Conservation (phyloP, 257 asterid genomes). For the Eucommia ulmoides region DNA sequence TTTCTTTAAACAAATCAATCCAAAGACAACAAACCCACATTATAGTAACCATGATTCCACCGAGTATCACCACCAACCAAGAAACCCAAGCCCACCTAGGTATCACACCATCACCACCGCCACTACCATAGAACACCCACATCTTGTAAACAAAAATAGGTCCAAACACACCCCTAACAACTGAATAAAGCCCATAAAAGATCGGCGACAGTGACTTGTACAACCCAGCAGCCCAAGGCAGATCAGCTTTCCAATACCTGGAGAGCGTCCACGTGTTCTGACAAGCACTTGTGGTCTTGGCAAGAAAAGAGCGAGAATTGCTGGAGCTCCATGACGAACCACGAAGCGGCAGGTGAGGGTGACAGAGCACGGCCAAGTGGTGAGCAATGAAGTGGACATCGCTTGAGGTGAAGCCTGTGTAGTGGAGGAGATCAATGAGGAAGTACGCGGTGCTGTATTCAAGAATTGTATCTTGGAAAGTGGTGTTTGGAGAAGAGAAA, state of each 20-base stretch:
- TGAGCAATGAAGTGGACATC: conserved; percentile 54
- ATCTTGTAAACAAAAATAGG: conserved; percentile 43
- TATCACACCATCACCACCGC: conserved; percentile 21
- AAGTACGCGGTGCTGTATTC: conserved; percentile 64
- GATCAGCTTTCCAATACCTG: conserved; percentile 28
- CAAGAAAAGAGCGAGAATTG: conserved; percentile 43
- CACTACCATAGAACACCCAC: conserved; percentile 18
- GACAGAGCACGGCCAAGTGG: conserved; percentile 68
- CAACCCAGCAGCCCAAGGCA: conserved; percentile 27
- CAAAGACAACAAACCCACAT: conserved; percentile 60
- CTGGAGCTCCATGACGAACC: conserved; percentile 43
- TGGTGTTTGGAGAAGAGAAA: conserved; percentile 30
- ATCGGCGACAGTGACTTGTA: conserved; percentile 44
- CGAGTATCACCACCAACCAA: conserved; percentile 55
- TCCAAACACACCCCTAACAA: conserved; percentile 64
- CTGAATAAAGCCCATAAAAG: conserved; percentile 36
- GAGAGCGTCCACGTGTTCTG: conserved; percentile 78
- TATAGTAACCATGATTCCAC: conserved; percentile 43
- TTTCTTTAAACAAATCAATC: conserved; percentile 33
- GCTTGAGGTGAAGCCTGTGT: conserved; percentile 29
- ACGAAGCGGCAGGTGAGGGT: conserved; percentile 47
- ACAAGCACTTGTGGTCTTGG: conserved; percentile 58
- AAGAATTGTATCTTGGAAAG: conserved; percentile 37
- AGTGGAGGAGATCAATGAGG: conserved; percentile 53
- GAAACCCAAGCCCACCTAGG: conserved; percentile 66